phyloP scores from a whole-genome alignment of 164 flowering plant species.

The Dillenia turbinata region DNA sequence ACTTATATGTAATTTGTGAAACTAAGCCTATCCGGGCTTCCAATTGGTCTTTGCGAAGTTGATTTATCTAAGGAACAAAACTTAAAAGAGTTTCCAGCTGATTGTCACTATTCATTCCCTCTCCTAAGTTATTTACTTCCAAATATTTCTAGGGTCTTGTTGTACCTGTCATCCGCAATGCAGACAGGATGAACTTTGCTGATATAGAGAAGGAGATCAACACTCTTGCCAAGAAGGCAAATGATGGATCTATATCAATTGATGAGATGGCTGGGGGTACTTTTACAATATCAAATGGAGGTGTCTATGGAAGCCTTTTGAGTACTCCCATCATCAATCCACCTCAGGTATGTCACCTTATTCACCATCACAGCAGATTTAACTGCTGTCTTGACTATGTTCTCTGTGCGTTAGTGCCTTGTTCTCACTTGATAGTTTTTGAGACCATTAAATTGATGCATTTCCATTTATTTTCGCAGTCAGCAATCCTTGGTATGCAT shows the following conservation, averaged over 20 bases:
- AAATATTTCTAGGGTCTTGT: constrained; percentile 71
- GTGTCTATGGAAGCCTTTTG: constrained; percentile 95
- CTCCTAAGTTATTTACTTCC: too few relatives aligned
- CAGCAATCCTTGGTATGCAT: constrained; percentile 97
- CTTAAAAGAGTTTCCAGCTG: too few relatives aligned
- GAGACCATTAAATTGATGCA: too few relatives aligned
- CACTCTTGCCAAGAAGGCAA: constrained; percentile 86
- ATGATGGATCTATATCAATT: constrained; percentile 80
- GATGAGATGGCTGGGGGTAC: constrained; percentile 99
- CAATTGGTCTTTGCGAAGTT: too few relatives aligned
- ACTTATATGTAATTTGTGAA: too few relatives aligned
- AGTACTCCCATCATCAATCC: constrained; percentile 99
- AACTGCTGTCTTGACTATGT: too few relatives aligned
- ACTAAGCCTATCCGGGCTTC: too few relatives aligned
- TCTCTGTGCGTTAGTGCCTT: too few relatives aligned
- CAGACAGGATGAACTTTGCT: constrained; percentile 88
- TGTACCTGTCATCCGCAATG: constrained; percentile 89
- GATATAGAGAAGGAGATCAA: constrained; percentile 87
- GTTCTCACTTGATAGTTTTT: too few relatives aligned
- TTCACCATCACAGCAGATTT: background rate
- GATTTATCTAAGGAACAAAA: too few relatives aligned
- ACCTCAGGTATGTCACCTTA: constrained; percentile 61
- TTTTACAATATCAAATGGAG: constrained; percentile 95
- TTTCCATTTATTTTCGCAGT: constrained; percentile 35
- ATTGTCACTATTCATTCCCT: too few relatives aligned